A percentile compares a stretch with the other conserved stretches of the same genome.
These are phyloP conservation scores for Backusella liffmaniae DNA, from an alignment of 192 early-diverging fungal genomes.

Conservation along the genomic window DNA sequence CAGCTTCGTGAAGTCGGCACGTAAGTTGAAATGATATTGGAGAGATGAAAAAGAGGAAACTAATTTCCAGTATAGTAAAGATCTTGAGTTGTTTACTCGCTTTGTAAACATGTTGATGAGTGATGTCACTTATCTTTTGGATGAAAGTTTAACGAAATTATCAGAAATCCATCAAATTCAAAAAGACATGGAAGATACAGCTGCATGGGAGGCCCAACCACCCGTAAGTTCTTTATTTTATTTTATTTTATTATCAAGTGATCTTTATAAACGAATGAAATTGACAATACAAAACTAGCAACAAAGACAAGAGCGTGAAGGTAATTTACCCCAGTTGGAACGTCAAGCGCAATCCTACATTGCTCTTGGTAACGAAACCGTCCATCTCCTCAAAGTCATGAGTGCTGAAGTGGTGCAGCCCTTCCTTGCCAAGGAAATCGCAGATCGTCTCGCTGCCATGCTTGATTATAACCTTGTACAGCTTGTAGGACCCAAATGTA, in stretches of 20 bases:
- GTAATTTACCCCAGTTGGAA: conserved; percentile 60
- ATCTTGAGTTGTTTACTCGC: conserved; percentile 78
- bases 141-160: conserved; percentile 88
- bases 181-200: conserved; percentile 66
- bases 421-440: conserved; percentile 88
- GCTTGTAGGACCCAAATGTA: conserved; percentile 89
- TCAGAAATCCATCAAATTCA: conserved; percentile 82
- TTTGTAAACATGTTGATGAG: conserved; percentile 93
- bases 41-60: not conserved
- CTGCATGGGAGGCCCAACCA: conserved; percentile 46
- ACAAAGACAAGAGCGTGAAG: conserved; percentile 63
- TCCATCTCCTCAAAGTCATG: conserved; percentile 89
- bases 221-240: conserved; percentile 39
- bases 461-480: conserved; percentile 90
- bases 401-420: conserved; percentile 75
- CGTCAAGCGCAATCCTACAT: conserved; percentile 86
- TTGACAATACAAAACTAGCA: conserved; percentile 32
- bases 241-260: not conserved
- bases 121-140: conserved; percentile 92
- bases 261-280: not conserved
- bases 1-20: conserved; percentile 59
- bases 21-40: conserved; percentile 35
- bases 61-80: conserved; percentile 25
- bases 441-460: conserved; percentile 95
- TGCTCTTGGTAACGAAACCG: conserved; percentile 87